Evolutionary conservation across 2,329 filamentous ascomycete species (phyloP).

Genomic region (Pestalotiopsis sp.): DNA sequence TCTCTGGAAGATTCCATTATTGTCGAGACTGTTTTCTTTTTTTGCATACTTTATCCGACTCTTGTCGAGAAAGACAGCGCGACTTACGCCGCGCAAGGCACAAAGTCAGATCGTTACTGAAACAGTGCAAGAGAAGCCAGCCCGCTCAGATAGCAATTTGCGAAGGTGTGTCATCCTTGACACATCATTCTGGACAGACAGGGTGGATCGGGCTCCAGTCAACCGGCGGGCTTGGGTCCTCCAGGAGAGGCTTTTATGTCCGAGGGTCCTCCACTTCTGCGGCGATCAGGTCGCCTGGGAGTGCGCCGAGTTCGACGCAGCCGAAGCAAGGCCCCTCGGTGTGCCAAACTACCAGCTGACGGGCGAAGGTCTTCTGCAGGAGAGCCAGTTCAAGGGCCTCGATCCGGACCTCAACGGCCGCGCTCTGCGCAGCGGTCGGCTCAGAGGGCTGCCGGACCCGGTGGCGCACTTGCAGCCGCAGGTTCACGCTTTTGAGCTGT

Average conservation of each 20-base stretch:
- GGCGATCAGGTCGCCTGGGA: neutral
- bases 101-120: too few species aligned
- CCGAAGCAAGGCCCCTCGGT: neutral
- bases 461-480: neutral
- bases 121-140: too few species aligned
- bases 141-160: too few species aligned
- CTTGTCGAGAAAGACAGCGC: too few species aligned
- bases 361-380: neutral
- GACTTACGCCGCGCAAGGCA: too few species aligned
- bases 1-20: too few species aligned
- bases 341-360: neutral
- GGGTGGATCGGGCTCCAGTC: neutral
- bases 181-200: neutral
- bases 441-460: neutral
- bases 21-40: too few species aligned
- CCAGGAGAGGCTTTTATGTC: neutral
- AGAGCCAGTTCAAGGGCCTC: neutral
- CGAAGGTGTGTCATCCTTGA: neutral
- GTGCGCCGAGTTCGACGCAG: neutral
- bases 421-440: neutral
- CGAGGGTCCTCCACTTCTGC: neutral
- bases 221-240: neutral
- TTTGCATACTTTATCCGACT: too few species aligned
- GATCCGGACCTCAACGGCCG: neutral
- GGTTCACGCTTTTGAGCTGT: neutral